Evolutionary conservation across 306 rosid species (phyloP).

Genomic region (Astragalus membranaceus): DNA sequence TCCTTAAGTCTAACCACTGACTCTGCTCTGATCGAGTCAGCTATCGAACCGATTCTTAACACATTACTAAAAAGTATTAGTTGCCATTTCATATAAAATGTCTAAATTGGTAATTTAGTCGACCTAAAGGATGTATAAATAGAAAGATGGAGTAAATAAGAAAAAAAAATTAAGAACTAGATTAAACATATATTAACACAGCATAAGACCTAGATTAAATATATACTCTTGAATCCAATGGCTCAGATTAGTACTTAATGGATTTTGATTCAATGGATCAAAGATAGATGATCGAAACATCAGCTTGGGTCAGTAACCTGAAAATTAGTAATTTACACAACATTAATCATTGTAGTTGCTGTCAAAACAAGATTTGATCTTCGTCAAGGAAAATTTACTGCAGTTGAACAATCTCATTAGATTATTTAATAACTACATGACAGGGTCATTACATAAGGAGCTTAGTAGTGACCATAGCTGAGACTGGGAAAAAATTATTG

Average conservation of each 20-base stretch:
- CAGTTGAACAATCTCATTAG: not conserved
- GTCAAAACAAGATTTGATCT: not conserved
- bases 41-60: too few species aligned
- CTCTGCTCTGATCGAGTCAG: too few species aligned
- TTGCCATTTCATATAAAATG: too few species aligned
- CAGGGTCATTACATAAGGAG: not conserved
- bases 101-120: too few species aligned
- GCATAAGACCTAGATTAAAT: conserved; percentile 20
- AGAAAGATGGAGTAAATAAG: not conserved
- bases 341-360: not conserved
- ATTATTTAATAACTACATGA: not conserved
- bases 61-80: too few species aligned
- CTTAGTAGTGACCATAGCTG: not conserved
- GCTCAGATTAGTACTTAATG: conserved; percentile 24
- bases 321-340: conserved; percentile 19
- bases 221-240: conserved; percentile 14
- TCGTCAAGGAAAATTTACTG: too few species aligned
- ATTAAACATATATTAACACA: too few species aligned
- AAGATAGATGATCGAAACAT: not conserved
- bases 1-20: too few species aligned
- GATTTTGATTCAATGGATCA: conserved; percentile 23
- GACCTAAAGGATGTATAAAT: too few species aligned
- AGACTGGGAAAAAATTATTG: too few species aligned
- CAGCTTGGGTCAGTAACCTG: conserved; percentile 34
- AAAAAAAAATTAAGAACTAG: too few species aligned